Evolutionary conservation across 345 rosid genomes (phyloP).

Genomic region (Turritis glabra): DNA sequence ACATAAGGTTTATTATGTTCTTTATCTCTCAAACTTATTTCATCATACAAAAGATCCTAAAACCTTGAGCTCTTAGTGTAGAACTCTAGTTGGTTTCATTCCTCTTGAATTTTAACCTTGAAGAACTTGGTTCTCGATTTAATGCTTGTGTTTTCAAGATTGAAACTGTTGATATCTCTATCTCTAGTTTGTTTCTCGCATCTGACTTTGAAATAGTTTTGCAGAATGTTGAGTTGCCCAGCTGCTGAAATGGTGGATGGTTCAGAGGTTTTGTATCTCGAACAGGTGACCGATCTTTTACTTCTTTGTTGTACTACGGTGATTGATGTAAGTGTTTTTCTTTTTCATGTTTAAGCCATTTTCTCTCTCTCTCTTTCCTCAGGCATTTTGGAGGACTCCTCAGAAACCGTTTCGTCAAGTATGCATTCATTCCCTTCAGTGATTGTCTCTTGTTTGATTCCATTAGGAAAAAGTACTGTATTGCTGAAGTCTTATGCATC

Average conservation of each 20-base stretch:
- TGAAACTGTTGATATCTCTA: not conserved
- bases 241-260: conserved; percentile 95
- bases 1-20: conserved; percentile 59
- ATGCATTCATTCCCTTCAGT: not conserved
- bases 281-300: conserved; percentile 49
- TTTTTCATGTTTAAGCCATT: not conserved
- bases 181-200: not conserved
- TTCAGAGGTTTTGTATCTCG: conserved; percentile 71
- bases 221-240: conserved; percentile 77
- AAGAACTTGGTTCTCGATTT: not conserved
- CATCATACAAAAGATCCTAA: not conserved
- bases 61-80: not conserved
- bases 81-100: not conserved
- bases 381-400: conserved; percentile 94
- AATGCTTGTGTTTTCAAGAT: not conserved
- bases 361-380: not conserved
- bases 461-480: not conserved
- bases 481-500: not conserved
- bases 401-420: conserved; percentile 95
- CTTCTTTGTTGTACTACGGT: not conserved
- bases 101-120: not conserved
- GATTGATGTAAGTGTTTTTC: not conserved
- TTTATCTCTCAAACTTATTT: not conserved
- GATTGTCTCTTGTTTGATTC: not conserved
- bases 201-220: conserved; percentile 25